Evolutionary conservation across 257 asterid species (phyloP).

Genomic region (Nicotiana knightiana): DNA sequence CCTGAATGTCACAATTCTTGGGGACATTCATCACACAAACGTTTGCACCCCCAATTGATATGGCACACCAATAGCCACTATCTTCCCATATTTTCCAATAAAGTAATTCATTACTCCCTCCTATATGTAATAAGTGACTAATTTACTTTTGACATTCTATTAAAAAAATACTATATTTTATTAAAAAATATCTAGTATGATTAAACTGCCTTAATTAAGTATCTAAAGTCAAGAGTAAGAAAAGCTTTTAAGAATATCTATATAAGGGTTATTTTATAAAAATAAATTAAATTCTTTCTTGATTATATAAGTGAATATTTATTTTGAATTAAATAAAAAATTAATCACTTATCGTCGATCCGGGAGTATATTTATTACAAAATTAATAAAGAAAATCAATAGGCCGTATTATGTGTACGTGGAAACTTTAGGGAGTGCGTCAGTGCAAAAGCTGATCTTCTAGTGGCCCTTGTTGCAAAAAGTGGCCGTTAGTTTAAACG

Average conservation of each 20-base stretch:
- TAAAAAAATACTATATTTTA: too few species aligned
- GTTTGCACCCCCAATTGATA: background rate
- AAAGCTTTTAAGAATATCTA: too few species aligned
- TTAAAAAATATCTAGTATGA: too few species aligned
- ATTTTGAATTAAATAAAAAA: too few species aligned
- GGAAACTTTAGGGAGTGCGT: slow-evolving; percentile 33
- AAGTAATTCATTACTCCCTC: background rate
- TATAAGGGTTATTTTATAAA: too few species aligned
- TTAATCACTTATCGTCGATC: too few species aligned
- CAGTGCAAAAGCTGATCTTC: slow-evolving; percentile 17
- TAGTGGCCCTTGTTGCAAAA: background rate
- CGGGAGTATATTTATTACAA: background rate
- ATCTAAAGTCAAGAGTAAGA: too few species aligned
- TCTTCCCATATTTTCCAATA: background rate
- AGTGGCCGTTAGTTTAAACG: slow-evolving; percentile 23
- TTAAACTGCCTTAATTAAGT: too few species aligned
- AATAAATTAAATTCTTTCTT: too few species aligned
- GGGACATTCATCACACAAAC: background rate
- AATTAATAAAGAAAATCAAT: background rate
- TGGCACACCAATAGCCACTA: background rate
- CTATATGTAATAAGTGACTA: too few species aligned
- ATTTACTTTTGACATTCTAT: too few species aligned
- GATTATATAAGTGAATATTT: too few species aligned
- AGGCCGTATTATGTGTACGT: slow-evolving; percentile 21
- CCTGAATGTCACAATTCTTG: background rate